Conservation (phyloP, 148 eudicot species). For the Diospyros kaki region DNA sequence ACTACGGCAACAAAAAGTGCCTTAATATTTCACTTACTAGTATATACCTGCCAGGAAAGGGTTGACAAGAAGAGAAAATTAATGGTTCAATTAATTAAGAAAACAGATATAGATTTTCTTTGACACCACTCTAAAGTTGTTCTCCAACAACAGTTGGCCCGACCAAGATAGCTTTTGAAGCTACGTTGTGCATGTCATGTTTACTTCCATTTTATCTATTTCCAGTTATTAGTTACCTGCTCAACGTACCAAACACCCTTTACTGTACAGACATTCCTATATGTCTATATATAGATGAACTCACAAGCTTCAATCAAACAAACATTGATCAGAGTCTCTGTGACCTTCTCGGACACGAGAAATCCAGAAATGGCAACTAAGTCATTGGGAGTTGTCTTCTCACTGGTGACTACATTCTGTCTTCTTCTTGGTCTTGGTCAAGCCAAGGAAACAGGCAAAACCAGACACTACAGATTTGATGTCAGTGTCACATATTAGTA, state of each 20-base stretch:
- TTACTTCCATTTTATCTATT: not conserved
- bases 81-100: not conserved
- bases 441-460: slow-evolving; percentile 13
- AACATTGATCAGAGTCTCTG: not conserved
- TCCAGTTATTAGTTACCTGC: slow-evolving; percentile 19
- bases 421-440: slow-evolving; percentile 6
- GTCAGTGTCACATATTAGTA: slow-evolving; percentile 3
- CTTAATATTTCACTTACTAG: too few relatives aligned
- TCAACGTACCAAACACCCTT: slow-evolving; percentile 24
- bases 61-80: not conserved
- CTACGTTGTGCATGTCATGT: not conserved
- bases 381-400: not conserved
- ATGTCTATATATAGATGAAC: slow-evolving; percentile 14
- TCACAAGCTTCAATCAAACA: slow-evolving; percentile 4
- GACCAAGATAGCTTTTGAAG: slow-evolving; percentile 12
- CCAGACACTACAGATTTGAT: slow-evolving; percentile 35
- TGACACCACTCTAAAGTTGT: slow-evolving; percentile 41
- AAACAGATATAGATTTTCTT: slow-evolving; percentile 23
- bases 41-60: not conserved
- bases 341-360: not conserved
- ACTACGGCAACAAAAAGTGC: not conserved
- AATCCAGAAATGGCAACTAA: slow-evolving; percentile 3
- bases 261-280: not conserved
- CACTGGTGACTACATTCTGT: not conserved
- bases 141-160: slow-evolving; percentile 30